phyloP scores from a whole-genome alignment of 2,329 filamentous ascomycete genomes.

The Waltergamsia citrina region DNA sequence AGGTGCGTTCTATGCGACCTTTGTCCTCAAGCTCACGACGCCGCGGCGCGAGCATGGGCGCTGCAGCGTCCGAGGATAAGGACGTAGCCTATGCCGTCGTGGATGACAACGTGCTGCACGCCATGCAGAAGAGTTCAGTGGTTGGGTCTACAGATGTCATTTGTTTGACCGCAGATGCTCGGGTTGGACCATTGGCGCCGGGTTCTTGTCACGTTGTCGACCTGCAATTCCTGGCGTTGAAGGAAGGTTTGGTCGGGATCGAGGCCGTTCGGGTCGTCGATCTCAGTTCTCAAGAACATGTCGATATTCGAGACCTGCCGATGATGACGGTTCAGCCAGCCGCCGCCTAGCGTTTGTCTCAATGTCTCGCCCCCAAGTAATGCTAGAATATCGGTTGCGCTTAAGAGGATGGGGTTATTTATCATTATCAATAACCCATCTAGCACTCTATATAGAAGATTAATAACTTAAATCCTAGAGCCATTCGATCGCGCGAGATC shows the following conservation, averaged over 20 bases:
- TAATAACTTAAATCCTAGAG: too few relatives aligned
- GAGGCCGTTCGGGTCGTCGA: conserved; percentile 69
- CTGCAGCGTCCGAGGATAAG: conserved; percentile 12
- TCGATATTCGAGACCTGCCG: conserved; percentile 67
- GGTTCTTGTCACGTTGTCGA: conserved; percentile 66
- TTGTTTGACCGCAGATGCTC: conserved; percentile 66
- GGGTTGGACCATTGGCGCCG: conserved; percentile 63
- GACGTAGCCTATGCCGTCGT: conserved; percentile 56
- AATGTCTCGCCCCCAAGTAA: too few relatives aligned
- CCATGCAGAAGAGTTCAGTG: conserved; percentile 56
- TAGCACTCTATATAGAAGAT: too few relatives aligned
- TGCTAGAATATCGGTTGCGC: too few relatives aligned
- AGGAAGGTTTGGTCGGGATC: conserved; percentile 56
- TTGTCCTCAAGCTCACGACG: conserved; percentile 36
- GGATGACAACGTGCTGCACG: conserved; percentile 63
- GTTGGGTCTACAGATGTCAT: conserved; percentile 58
- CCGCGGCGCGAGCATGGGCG: conserved; percentile 10
- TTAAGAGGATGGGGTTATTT: too few relatives aligned
- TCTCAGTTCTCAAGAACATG: conserved; percentile 63
- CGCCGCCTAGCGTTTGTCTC: too few relatives aligned
- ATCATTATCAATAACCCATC: too few relatives aligned
- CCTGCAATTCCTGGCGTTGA: conserved; percentile 61
- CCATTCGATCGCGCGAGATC: too few relatives aligned
- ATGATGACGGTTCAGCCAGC: conserved; percentile 47
- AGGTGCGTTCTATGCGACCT: conserved; percentile 41